phyloP scores from a whole-genome alignment of 768 basidiomycete genomes.

The Termitomyces sp. region DNA sequence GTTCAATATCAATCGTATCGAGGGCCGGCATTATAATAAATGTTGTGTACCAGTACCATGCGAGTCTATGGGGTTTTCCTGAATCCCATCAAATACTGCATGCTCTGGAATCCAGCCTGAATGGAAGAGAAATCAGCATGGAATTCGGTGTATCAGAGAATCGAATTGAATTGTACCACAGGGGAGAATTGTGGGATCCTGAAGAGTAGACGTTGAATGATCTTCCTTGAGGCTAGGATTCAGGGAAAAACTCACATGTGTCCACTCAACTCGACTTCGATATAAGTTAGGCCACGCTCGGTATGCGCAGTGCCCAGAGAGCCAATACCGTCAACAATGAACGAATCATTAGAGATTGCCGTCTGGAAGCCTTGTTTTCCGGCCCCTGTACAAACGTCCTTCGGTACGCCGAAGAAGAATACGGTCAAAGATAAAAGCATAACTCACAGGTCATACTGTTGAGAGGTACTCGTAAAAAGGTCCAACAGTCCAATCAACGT shows the following conservation, averaged over 20 bases:
- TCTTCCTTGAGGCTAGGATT: no score
- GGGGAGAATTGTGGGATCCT: constrained; percentile 71
- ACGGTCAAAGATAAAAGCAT: background rate
- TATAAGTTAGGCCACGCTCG: constrained; percentile 66
- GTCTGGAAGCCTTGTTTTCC: constrained; percentile 73
- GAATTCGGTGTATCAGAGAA: no score
- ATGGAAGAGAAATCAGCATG: background rate
- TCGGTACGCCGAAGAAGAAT: no score
- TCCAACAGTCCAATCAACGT: background rate
- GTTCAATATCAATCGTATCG: no score
- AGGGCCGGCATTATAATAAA: no score
- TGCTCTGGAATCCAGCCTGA: constrained; percentile 66
- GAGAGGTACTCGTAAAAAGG: no score
- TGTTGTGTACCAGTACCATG: no score
- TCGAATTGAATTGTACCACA: constrained; percentile 33
- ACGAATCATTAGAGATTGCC: constrained; percentile 60
- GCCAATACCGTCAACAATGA: constrained; percentile 69
- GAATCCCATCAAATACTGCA: constrained; percentile 67
- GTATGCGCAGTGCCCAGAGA: constrained; percentile 60
- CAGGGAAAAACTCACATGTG: no score
- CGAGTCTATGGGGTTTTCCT: constrained; percentile 46
- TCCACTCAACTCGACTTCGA: constrained; percentile 65
- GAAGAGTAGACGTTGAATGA: constrained; percentile 15
- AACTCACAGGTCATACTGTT: constrained; percentile 43
- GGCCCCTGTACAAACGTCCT: no score